These are phyloP conservation scores for Diplodia intermedia DNA, from an alignment of 2,329 filamentous ascomycete species.

Conservation along the genomic window DNA sequence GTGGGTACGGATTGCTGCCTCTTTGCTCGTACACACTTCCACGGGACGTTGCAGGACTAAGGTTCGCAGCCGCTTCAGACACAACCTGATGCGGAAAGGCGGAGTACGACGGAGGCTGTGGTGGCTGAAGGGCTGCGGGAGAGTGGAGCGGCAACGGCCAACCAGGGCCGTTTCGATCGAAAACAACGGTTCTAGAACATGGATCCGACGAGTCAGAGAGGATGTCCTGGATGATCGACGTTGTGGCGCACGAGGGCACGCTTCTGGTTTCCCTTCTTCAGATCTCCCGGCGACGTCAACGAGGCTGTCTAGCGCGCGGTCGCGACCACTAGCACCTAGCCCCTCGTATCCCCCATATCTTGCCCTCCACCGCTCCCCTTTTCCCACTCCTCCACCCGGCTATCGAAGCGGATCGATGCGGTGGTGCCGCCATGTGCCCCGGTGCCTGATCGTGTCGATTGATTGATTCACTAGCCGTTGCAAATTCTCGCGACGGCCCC, in stretches of 20 bases:
- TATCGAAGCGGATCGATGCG: neutral
- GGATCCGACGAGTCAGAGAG: neutral
- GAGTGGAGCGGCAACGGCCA: neutral
- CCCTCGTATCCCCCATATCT: neutral
- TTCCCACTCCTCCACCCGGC: neutral
- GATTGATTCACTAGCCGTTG: slow-evolving; percentile 11
- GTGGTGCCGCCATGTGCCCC: neutral
- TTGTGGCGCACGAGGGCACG: neutral
- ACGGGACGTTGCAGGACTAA: neutral
- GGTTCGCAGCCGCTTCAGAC: neutral
- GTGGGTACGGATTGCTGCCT: neutral
- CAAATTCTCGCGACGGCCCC: neutral
- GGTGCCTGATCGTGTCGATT: neutral
- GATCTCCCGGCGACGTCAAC: slow-evolving; percentile 14
- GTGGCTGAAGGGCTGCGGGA: neutral
- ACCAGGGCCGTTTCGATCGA: neutral
- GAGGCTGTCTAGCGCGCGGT: slow-evolving; percentile 5
- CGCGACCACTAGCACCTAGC: neutral
- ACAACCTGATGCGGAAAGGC: neutral
- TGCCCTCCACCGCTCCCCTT: neutral
- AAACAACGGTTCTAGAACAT: neutral
- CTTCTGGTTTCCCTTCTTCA: neutral
- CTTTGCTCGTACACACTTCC: neutral
- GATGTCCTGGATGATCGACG: neutral
- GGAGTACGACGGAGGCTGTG: neutral